Percentiles rank a stretch among this genome's conserved stretches.
Evolutionary conservation across 73 alveolate species (phyloP).

Genomic region (Paramecium sexaurelia): DNA sequence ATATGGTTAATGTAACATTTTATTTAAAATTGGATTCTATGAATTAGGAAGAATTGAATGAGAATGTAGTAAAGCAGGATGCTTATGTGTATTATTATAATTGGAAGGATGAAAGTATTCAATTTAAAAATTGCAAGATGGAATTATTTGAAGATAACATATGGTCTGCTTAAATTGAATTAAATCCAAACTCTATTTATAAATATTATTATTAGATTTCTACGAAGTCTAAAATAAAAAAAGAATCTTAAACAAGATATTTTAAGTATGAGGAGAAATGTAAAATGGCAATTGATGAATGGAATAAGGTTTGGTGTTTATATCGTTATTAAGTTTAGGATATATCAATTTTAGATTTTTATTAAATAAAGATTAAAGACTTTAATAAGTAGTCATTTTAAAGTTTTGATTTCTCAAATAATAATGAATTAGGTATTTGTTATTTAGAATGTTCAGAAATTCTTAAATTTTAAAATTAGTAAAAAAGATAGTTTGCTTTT

Average conservation of each 20-base stretch:
- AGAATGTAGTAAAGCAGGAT: not conserved
- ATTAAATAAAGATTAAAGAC: not conserved
- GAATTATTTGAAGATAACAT: not conserved
- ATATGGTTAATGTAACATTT: not conserved
- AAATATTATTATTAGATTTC: not conserved
- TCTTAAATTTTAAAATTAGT: not conserved
- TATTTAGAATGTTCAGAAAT: not conserved
- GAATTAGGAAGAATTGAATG: not conserved
- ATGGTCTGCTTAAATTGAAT: not conserved
- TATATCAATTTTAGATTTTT: not conserved
- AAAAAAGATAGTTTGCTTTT: not conserved
- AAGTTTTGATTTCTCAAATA: not conserved
- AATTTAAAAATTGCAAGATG: not conserved
- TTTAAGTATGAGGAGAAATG: not conserved
- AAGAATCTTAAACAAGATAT: not conserved
- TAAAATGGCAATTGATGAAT: not conserved
- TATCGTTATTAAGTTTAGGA: not conserved
- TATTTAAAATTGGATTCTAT: not conserved
- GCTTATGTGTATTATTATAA: not conserved
- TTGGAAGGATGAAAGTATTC: not conserved
- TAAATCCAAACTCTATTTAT: not conserved
- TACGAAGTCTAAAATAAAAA: not conserved
- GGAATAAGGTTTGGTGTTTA: not conserved
- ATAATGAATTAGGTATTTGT: not conserved
- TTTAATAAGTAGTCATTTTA: not conserved